These are phyloP conservation scores for Albizia julibrissin DNA, from an alignment of 306 rosid genomes.

Conservation along the genomic window DNA sequence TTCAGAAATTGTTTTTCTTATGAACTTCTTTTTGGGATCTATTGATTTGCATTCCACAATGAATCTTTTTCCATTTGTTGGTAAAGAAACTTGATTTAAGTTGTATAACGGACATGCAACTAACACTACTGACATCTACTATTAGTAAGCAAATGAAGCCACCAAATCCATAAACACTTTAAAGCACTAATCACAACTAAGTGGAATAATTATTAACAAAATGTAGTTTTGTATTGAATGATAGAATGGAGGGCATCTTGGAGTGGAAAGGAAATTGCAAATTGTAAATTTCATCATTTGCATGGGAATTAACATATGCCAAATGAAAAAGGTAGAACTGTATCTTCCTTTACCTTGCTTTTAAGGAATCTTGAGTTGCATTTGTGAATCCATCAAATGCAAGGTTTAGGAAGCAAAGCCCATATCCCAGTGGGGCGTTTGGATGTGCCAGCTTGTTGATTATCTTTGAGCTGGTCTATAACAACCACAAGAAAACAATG, in stretches of 20 bases:
- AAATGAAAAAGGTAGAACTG: conserved; percentile 10
- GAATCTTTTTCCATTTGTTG: conserved; percentile 1
- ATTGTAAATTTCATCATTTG: conserved; percentile 4
- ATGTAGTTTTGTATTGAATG: neutral
- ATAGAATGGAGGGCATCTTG: neutral
- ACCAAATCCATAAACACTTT: neutral
- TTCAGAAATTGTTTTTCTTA: neutral
- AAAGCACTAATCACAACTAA: neutral
- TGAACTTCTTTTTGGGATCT: neutral
- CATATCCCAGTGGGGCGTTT: conserved; percentile 96
- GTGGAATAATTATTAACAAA: neutral
- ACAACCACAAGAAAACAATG: conserved; percentile 28
- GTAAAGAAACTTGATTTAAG: neutral
- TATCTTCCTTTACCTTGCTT: conserved; percentile 54
- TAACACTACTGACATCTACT: neutral
- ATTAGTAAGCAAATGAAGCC: neutral
- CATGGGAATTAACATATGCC: conserved; percentile 1
- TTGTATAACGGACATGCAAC: neutral
- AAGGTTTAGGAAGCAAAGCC: conserved; percentile 90
- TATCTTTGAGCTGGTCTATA: conserved; percentile 93
- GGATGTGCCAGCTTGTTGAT: conserved; percentile 92
- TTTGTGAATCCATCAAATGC: conserved; percentile 99
- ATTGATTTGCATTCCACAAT: conserved; percentile 4
- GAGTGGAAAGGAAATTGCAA: neutral
- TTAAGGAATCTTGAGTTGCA: conserved; percentile 98